Evolutionary conservation across 2,329 filamentous ascomycete species (phyloP), one percentile per base, ranked within the genome.

Genomic region (Chalaropsis ovoidea): DNA sequence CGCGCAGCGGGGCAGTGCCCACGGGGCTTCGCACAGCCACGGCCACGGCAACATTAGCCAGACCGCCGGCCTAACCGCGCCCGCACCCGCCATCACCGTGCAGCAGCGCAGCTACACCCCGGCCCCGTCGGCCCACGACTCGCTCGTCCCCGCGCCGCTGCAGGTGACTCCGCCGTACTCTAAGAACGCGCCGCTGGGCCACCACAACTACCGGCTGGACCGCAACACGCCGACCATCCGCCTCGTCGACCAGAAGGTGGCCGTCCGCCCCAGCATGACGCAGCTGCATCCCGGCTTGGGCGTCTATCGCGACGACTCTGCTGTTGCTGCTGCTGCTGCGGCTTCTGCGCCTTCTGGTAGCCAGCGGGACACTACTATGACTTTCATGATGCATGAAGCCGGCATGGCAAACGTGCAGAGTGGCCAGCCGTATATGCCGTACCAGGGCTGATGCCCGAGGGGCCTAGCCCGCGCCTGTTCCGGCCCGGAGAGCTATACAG

Each of bases 311-410:
- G 69, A 69, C 13, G 58, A 74, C 2, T 13, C 31, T 15, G 31
- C 15, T 13, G 43, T 8, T 8, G 54, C 24, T 15, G 31, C n/a
- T 31, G 15, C 27, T 11, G 27, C 15, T 27, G n/a, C n/a, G n/a
- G n/a, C n/a, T n/a, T n/a, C n/a, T n/a, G n/a, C n/a, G n/a, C n/a
- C n/a, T n/a, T n/a, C n/a, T n/a, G 31, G 54, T 5, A 65, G 45
- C n/a, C 71, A 71, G 41, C 73, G 75, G 43, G 70, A 73, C 69
- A 81, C 82, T 0, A 81, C 79, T 0, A 82, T 83, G 68, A 78
- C 79, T n/a, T 77, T 79, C 69, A 75, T 84, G 71, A 79, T 83
- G 77, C 75, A 80, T 65, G 73, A 77, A 67, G 79, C 78, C 1
- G 75, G 76, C 22, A 72, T 80, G 24, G 75, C 77, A 17, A 72